Evolutionary conservation across 305 asterid genomes (phyloP).

Genomic region (Petunia hybrid): DNA sequence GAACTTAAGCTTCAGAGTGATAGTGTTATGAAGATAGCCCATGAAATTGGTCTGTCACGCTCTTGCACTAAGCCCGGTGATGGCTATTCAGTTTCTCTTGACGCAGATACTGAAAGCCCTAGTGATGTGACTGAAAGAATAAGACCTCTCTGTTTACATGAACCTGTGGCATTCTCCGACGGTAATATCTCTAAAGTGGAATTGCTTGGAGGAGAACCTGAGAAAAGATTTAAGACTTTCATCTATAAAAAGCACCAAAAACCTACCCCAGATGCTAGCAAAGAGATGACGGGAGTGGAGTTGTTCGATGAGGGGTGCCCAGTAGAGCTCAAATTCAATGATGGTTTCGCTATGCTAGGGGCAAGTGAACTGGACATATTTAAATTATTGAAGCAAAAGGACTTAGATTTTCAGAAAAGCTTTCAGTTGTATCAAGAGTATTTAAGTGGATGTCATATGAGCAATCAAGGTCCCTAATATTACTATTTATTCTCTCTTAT

Average conservation of each 20-base stretch:
- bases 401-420: slow-evolving; percentile 54
- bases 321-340: slow-evolving; percentile 54
- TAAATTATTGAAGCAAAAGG: slow-evolving; percentile 54
- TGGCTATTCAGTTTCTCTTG: slow-evolving; percentile 60
- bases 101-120: slow-evolving; percentile 57
- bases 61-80: slow-evolving; percentile 41
- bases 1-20: slow-evolving; percentile 55
- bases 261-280: slow-evolving; percentile 39
- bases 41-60: slow-evolving; percentile 41
- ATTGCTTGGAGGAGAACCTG: slow-evolving; percentile 26
- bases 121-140: slow-evolving; percentile 34
- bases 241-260: slow-evolving; percentile 50
- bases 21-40: slow-evolving; percentile 54
- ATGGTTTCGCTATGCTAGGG: slow-evolving; percentile 40
- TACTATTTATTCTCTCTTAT: neutral
- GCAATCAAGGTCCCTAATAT: neutral
- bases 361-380: slow-evolving; percentile 54
- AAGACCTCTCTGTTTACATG: slow-evolving; percentile 47
- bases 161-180: slow-evolving; percentile 48
- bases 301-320: slow-evolving; percentile 69
- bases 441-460: slow-evolving; percentile 1
- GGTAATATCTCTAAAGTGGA: slow-evolving; percentile 34
- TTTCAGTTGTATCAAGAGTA: slow-evolving; percentile 44
- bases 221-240: slow-evolving; percentile 49
- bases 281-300: slow-evolving; percentile 51